Conservation (phyloP, 306 rosid species). For the Rosa multiflora region DNA sequence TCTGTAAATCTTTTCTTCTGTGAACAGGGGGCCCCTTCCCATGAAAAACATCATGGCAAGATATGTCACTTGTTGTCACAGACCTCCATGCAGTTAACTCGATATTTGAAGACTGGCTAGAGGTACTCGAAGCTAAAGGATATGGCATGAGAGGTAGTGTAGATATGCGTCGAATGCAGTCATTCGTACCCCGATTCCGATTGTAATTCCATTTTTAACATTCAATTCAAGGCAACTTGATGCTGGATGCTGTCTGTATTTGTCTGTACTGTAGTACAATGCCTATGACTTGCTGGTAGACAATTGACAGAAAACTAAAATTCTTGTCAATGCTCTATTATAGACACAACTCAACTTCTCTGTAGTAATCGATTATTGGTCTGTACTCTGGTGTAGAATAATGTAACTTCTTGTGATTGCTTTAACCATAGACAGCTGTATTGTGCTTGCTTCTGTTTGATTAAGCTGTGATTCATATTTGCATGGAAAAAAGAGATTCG, state of each 20-base stretch:
- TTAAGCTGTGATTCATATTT: not conserved
- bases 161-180: not conserved
- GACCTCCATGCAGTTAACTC: conserved; percentile 32
- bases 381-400: not conserved
- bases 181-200: not conserved
- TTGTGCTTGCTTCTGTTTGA: not conserved
- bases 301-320: not conserved
- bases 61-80: conserved; percentile 40
- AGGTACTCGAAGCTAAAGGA: conserved; percentile 1
- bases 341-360: not conserved
- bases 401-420: not conserved
- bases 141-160: not conserved
- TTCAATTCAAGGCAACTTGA: not conserved
- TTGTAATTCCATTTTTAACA: not conserved
- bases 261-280: not conserved
- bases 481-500: not conserved
- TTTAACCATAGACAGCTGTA: not conserved
- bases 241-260: conserved; percentile 2
- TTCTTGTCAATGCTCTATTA: conserved; percentile 3
- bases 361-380: not conserved
- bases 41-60: conserved; percentile 41
- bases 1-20: not conserved
- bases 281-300: not conserved
- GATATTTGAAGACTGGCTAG: not conserved
- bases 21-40: conserved; percentile 56